Conservation (phyloP, 2,329 filamentous ascomycete species). For the Myriosclerotinia scirpicola region DNA sequence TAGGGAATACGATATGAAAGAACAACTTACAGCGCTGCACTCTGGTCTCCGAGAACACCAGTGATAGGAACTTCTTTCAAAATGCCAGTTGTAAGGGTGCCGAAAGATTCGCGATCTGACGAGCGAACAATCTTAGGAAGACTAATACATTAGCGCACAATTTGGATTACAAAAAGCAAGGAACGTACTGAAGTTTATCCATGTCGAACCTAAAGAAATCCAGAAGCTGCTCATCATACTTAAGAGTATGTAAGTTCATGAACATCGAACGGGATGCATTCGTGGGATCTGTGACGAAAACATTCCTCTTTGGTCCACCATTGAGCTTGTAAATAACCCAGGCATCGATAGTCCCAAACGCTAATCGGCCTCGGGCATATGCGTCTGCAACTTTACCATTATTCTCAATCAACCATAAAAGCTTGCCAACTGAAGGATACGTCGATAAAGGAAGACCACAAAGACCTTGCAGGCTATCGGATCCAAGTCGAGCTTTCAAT, state of each 20-base stretch:
- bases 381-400: constrained; percentile 67
- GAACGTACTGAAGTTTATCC: constrained; percentile 44
- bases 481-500: constrained; percentile 65
- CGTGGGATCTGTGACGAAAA: constrained; percentile 81
- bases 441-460: constrained; percentile 85
- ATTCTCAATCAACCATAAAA: constrained; percentile 79
- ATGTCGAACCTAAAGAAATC: constrained; percentile 73
- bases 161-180: not conserved
- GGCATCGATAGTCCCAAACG: constrained; percentile 84
- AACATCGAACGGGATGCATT: constrained; percentile 94
- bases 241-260: constrained; percentile 78
- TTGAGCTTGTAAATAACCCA: constrained; percentile 88
- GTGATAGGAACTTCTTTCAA: constrained; percentile 70
- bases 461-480: constrained; percentile 66
- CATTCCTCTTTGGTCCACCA: constrained; percentile 61
- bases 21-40: constrained; percentile 58
- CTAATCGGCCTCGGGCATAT: constrained; percentile 72
- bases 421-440: constrained; percentile 83
- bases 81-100: constrained; percentile 58
- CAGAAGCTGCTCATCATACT: constrained; percentile 77
- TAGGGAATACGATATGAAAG: no score
- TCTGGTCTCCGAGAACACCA: constrained; percentile 79
- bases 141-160: constrained; percentile 6
- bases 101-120: constrained; percentile 68
- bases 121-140: constrained; percentile 81